Evolutionary conservation across 176 grass and related monocot species (phyloP).

Genomic region (Carex parvula): DNA sequence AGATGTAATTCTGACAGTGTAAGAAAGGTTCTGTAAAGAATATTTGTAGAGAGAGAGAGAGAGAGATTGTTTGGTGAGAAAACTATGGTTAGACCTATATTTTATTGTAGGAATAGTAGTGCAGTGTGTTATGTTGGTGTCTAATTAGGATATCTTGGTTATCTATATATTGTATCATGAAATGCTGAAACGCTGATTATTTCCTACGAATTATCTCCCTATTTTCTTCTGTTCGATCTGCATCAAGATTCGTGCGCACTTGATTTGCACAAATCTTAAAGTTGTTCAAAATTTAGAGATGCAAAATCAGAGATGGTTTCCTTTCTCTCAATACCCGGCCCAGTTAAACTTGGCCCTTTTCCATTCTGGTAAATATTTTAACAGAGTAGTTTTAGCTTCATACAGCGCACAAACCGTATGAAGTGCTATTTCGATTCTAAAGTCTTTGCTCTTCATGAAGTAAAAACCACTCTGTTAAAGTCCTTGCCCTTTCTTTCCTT

Average conservation of each 20-base stretch:
- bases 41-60: not conserved
- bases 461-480: no score
- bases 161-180: not conserved
- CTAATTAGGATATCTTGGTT: not conserved
- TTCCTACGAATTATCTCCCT: not conserved
- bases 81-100: not conserved
- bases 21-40: not conserved
- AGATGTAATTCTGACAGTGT: not conserved
- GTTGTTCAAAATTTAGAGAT: no score
- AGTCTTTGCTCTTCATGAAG: no score
- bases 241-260: no score
- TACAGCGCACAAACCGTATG: no score
- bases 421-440: no score
- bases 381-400: no score
- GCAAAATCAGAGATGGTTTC: not conserved
- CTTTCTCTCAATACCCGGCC: not conserved
- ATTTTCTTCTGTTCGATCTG: no score
- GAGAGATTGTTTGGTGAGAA: not conserved
- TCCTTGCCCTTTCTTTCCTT: no score
- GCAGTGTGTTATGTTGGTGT: not conserved
- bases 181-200: not conserved
- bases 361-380: no score
- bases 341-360: not conserved
- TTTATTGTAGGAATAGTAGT: not conserved
- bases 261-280: no score